Percentiles rank a stretch among this genome's conserved stretches.
phyloP scores from a whole-genome alignment of 176 grass and related monocot genomes.

The Oryza nivara region DNA sequence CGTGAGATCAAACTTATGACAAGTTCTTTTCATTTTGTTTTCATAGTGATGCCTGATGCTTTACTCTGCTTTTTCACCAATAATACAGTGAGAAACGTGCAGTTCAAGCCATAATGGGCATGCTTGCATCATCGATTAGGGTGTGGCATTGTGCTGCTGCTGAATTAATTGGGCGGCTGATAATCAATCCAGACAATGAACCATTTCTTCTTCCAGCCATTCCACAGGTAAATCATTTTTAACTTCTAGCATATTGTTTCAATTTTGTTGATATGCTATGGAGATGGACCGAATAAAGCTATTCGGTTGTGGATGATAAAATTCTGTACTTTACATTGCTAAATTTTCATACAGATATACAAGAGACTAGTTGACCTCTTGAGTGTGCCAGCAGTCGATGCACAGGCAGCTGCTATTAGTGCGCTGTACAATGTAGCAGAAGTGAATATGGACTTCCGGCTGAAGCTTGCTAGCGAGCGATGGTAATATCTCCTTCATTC shows the following conservation, averaged over 20 bases:
- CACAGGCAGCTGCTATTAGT: conserved; percentile 89
- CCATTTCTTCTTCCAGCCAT: conserved; percentile 80
- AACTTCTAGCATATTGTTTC: conserved; percentile 16
- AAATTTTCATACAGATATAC: conserved; percentile 63
- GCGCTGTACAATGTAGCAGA: conserved; percentile 94
- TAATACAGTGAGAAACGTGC: conserved; percentile 82
- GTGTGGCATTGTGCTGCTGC: conserved; percentile 95
- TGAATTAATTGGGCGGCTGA: conserved; percentile 92
- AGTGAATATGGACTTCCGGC: conserved; percentile 92
- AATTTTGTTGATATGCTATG: conserved; percentile 4
- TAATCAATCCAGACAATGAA: conserved; percentile 99
- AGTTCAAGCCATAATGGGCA: conserved; percentile 93
- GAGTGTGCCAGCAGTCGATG: conserved; percentile 87
- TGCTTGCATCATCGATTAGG: conserved; percentile 90
- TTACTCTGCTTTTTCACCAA: conserved; percentile 29
- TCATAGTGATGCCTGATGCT: conserved; percentile 20
- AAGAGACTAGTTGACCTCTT: conserved; percentile 90
- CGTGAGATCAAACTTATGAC: conserved; percentile 53
- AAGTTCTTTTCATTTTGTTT: conserved; percentile 32
- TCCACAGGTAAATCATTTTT: conserved; percentile 54
- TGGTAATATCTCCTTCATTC: conserved; percentile 58
- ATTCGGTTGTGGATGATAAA: conserved; percentile 6
- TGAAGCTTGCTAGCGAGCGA: conserved; percentile 90
- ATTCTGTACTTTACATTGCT: conserved; percentile 30
- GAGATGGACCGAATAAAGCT: conserved; percentile 23